These are phyloP conservation scores for Maudiozyma pseudohumilis DNA, from an alignment of 805 yeast species.

Conservation along the genomic window DNA sequence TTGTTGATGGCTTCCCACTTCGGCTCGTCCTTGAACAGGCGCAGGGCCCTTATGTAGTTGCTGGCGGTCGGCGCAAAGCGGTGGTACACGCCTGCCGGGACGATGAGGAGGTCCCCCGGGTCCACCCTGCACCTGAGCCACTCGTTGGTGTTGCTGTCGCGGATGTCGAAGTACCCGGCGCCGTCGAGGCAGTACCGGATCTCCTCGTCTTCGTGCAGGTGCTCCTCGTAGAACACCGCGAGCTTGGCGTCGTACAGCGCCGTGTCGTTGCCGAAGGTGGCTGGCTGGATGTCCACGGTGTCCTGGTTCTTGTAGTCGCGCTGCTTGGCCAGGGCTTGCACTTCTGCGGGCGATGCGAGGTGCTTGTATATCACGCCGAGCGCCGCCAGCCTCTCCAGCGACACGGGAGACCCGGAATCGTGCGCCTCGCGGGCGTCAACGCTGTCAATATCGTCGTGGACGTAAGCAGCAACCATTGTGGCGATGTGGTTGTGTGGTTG, in stretches of 20 bases:
- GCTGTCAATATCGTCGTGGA: conserved; percentile 51
- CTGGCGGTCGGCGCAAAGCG: conserved; percentile 67
- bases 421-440: conserved; percentile 60
- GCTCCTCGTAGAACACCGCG: conserved; percentile 67
- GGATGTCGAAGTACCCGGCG: conserved; percentile 83
- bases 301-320: conserved; percentile 78
- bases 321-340: conserved; percentile 55
- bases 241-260: conserved; percentile 53
- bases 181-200: conserved; percentile 86
- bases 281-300: conserved; percentile 48
- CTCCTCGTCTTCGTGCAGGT: conserved; percentile 94
- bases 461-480: conserved; percentile 41
- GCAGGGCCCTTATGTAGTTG: conserved; percentile 61
- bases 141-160: conserved; percentile 40
- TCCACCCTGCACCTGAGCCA: conserved; percentile 73
- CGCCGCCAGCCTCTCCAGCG: conserved; percentile 38
- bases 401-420: conserved; percentile 54
- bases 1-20: conserved; percentile 87
- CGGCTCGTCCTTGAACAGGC: conserved; percentile 90
- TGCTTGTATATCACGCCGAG: conserved; percentile 63
- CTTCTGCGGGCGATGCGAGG: conserved; percentile 40
- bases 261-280: conserved; percentile 53
- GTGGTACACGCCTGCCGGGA: conserved; percentile 93
- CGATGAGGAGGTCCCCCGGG: conserved; percentile 54
- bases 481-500: too few relatives aligned